Conservation (phyloP, 2,329 filamentous ascomycete genomes). For the Colletotrichum shisoi region DNA sequence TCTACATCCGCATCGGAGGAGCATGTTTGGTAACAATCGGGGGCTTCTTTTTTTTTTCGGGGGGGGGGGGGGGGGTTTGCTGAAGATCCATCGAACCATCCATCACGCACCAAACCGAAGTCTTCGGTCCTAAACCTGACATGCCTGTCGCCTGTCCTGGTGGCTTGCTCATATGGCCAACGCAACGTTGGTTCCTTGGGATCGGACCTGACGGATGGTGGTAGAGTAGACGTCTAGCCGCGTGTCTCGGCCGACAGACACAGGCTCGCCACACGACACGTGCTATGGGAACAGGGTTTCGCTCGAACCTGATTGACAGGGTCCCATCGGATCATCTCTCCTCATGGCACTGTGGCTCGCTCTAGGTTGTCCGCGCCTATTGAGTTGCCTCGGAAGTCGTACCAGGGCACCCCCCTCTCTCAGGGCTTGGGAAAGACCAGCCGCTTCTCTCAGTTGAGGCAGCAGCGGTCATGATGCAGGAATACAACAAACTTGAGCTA, state of each 20-base stretch:
- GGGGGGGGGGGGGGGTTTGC: slow-evolving; percentile 1
- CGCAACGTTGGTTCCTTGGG: slow-evolving; percentile 22
- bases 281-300: slow-evolving; percentile 33
- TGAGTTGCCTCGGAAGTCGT: slow-evolving; percentile 4
- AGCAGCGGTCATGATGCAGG: slow-evolving; percentile 22
- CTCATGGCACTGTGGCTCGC: slow-evolving; percentile 15
- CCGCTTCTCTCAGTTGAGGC: not conserved
- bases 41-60: not conserved
- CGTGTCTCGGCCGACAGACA: slow-evolving; percentile 36
- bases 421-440: slow-evolving; percentile 1
- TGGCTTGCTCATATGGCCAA: slow-evolving; percentile 26
- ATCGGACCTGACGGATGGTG: slow-evolving; percentile 10
- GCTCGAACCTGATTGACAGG: slow-evolving; percentile 25
- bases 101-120: slow-evolving; percentile 3
- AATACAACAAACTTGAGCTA: slow-evolving; percentile 29
- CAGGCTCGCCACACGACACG: slow-evolving; percentile 35
- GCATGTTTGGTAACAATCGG: slow-evolving; percentile 28
- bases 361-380: slow-evolving; percentile 3
- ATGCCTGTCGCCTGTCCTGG: slow-evolving; percentile 16
- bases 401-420: slow-evolving; percentile 8
- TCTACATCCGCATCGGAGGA: slow-evolving; percentile 15
- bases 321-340: slow-evolving; percentile 33
- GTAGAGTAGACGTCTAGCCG: slow-evolving; percentile 19
- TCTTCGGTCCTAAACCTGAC: slow-evolving; percentile 35
- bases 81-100: slow-evolving; percentile 23